Percentiles rank a stretch among this genome's conserved stretches.
Conservation (phyloP, 352 stramenopile genomes). For the Blastocystis sp. region DNA sequence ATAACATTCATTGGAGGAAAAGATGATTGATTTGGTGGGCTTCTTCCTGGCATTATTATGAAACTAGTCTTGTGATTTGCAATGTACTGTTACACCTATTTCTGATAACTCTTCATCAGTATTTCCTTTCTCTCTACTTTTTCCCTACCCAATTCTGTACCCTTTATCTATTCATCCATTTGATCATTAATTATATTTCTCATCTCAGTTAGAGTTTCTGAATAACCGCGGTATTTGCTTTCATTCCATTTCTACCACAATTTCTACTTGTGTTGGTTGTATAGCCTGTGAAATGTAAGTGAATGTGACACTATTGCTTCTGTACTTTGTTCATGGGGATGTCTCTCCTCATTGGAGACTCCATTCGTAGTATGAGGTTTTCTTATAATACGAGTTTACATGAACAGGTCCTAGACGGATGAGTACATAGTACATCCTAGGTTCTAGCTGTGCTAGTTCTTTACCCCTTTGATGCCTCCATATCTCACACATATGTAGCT, state of each 20-base stretch:
- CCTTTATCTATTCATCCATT: neutral
- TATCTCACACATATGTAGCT: slow-evolving; percentile 52
- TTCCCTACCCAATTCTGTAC: neutral
- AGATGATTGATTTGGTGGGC: too few relatives aligned
- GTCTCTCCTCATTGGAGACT: slow-evolving; percentile 8
- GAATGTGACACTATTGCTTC: neutral
- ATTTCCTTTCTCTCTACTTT: neutral
- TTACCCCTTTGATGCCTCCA: slow-evolving; percentile 44
- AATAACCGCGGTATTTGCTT: neutral
- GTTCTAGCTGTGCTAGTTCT: neutral
- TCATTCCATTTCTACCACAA: neutral
- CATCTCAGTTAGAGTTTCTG: neutral
- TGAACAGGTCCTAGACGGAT: neutral
- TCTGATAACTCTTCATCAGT: neutral
- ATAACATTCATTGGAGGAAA: too few relatives aligned
- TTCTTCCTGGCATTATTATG: neutral
- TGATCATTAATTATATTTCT: neutral
- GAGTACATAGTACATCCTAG: slow-evolving; percentile 59
- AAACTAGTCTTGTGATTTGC: neutral
- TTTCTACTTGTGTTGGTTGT: neutral
- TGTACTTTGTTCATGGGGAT: slow-evolving; percentile 17
- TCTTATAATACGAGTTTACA: slow-evolving; percentile 3
- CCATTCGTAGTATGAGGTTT: slow-evolving; percentile 20
- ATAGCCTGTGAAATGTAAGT: neutral
- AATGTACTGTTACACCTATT: neutral